Conservation (phyloP, 257 asterid genomes). For the Ballota nigra region DNA sequence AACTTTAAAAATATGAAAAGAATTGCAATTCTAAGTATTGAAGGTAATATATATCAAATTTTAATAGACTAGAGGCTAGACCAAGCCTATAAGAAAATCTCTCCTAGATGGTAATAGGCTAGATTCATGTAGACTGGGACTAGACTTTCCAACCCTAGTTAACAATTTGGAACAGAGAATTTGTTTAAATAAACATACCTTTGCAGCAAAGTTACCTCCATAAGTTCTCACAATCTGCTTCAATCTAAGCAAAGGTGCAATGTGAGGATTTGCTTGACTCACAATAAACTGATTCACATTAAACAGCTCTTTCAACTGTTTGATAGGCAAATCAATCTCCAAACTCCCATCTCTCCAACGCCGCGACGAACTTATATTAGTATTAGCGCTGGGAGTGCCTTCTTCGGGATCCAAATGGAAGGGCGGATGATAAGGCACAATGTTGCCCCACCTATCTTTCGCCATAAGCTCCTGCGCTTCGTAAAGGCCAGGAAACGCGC, state of each 20-base stretch:
- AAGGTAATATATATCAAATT: no score
- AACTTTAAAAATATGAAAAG: no score
- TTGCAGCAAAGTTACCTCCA: conserved; percentile 91
- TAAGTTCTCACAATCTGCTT: conserved; percentile 78
- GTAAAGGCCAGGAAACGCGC: conserved; percentile 92
- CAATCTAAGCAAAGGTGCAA: conserved; percentile 83
- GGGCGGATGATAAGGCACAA: conserved; percentile 97
- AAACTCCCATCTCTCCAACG: conserved; percentile 99
- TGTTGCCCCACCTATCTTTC: conserved; percentile 79
- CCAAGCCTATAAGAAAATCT: no score
- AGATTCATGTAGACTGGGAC: no score
- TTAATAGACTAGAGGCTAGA: no score
- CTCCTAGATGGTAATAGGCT: no score
- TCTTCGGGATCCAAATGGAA: conserved; percentile 82
- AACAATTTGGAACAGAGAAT: not conserved
- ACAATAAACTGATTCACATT: conserved; percentile 93
- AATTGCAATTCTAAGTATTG: no score
- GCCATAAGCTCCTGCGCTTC: conserved; percentile 99
- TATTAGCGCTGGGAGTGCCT: not conserved
- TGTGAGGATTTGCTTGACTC: conserved; percentile 97
- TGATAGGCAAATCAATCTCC: conserved; percentile 90
- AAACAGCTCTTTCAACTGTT: conserved; percentile 90
- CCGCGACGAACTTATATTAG: conserved; percentile 49
- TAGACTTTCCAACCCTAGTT: no score
- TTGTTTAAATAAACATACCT: conserved; percentile 36